phyloP scores from a whole-genome alignment of 2,329 filamentous ascomycete genomes.

The Trichoderma aggressivum region DNA sequence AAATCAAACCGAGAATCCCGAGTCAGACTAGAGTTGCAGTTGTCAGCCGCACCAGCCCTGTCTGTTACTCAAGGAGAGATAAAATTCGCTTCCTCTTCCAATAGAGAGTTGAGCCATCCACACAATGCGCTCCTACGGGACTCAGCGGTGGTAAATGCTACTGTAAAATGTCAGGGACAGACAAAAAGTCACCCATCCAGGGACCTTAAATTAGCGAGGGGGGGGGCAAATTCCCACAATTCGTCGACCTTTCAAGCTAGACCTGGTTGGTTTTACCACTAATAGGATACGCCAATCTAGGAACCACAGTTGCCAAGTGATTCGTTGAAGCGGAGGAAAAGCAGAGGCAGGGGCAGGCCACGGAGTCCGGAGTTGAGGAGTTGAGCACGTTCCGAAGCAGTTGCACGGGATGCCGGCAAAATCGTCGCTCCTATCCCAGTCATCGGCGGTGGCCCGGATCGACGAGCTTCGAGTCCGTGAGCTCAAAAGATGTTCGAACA shows the following conservation, averaged over 20 bases:
- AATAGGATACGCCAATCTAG: neutral
- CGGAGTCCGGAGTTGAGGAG: neutral
- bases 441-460: neutral
- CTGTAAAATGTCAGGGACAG: neutral
- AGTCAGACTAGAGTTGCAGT: neutral
- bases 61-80: neutral
- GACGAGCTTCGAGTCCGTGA: neutral
- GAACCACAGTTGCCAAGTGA: neutral
- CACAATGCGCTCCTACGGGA: neutral
- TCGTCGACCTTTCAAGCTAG: neutral
- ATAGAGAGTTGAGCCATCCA: neutral
- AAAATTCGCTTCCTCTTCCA: neutral
- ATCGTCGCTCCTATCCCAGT: neutral
- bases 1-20: neutral
- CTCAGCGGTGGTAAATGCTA: neutral
- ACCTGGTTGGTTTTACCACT: neutral
- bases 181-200: neutral
- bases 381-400: neutral
- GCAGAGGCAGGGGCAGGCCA: neutral
- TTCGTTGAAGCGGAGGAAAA: neutral
- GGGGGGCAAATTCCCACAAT: neutral
- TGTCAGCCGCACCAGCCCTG: neutral
- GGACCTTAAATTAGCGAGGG: conserved; percentile 3
- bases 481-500: neutral
- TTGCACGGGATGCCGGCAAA: neutral